A percentile compares a stretch with the other conserved stretches of the same genome.
phyloP scores from a whole-genome alignment of 768 basidiomycete genomes.

The Cubamyces sp. region DNA sequence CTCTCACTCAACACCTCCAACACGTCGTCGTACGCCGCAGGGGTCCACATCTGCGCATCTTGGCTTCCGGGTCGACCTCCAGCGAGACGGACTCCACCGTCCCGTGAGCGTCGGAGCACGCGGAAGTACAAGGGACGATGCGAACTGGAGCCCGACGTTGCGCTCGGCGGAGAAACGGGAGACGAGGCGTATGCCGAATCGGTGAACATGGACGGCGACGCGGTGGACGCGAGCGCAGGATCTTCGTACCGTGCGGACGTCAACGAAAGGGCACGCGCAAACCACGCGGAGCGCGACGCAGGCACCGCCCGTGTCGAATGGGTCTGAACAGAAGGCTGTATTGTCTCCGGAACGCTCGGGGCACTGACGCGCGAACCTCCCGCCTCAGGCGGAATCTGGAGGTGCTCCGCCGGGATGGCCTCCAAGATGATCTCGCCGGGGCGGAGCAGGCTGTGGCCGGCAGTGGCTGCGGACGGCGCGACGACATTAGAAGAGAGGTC shows the following conservation, averaged over 20 bases:
- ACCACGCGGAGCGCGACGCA: constrained; percentile 1
- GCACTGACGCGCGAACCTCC: not conserved
- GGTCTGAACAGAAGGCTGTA: not conserved
- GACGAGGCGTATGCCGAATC: not conserved
- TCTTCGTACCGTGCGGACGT: not conserved
- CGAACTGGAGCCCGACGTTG: not conserved
- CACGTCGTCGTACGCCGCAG: constrained; percentile 12
- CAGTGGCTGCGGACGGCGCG: not conserved
- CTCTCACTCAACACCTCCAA: not conserved
- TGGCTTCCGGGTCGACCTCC: constrained; percentile 2
- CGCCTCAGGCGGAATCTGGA: not conserved
- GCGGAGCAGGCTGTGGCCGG: not conserved
- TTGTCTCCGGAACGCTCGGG: not conserved
- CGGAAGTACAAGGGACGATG: constrained; percentile 4
- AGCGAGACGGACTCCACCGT: constrained; percentile 18
- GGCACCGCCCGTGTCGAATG: not conserved
- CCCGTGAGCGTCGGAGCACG: constrained; percentile 3
- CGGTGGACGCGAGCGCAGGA: not conserved
- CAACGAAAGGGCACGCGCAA: constrained; percentile 1
- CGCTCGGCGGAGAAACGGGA: not conserved
- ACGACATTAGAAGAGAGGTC: not conserved
- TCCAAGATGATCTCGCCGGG: not conserved
- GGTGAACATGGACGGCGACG: not conserved
- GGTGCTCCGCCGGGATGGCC: not conserved
- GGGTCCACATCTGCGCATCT: constrained; percentile 4